Evolutionary conservation across 2,329 filamentous ascomycete genomes (phyloP), one percentile per base, ranked within the genome.

Genomic region (Salinomyces thailandicus): DNA sequence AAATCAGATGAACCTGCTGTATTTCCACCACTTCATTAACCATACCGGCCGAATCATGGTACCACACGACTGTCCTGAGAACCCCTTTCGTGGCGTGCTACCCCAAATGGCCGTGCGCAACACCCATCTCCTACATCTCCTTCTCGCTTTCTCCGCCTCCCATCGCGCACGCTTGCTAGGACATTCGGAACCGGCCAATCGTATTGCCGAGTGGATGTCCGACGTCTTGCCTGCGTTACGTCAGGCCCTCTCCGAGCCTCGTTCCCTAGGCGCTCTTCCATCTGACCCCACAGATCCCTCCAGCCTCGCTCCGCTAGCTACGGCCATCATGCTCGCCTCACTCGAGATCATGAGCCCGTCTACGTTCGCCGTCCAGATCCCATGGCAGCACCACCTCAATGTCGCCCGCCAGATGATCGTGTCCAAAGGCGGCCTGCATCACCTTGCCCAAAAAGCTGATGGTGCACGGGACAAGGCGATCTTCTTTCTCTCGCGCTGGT

Each of bases 81-180:
- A 76, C 52, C 67, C 71, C 1, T 77, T 80, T 48, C 67, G 74
- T 17, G 69, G 67, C 5, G 71, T 80, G 7, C 52, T 81, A 14
- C 76, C 77, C 16, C 67, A 74, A 41, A 79, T 85, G 75, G 80
- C 80, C 15, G 65, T 83, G 16, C 68, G 68, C 40, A 77, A 82
- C 47, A 71, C 75, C 35, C 80, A 85, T 50, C 70, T 93, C 1
- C 68, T 93, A 35, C 82, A 83, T 46, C 65, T 93, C 19, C 66
- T 91, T 32, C 69, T 93, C 16, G 80, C 85, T 14, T 93, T 86
- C 57, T 85, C 82, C 48, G 85, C 85, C n/a, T 84, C 79, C 18
- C 85, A 93, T 55, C 75, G 84, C 38, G 81, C 85, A 7, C 75
- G 80, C 30, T 72, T 89, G 19, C 65, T 91, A 14, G 72, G 73